These are phyloP conservation scores for Microascus cirrosus DNA, from an alignment of 2,329 filamentous ascomycete species.

Conservation along the genomic window DNA sequence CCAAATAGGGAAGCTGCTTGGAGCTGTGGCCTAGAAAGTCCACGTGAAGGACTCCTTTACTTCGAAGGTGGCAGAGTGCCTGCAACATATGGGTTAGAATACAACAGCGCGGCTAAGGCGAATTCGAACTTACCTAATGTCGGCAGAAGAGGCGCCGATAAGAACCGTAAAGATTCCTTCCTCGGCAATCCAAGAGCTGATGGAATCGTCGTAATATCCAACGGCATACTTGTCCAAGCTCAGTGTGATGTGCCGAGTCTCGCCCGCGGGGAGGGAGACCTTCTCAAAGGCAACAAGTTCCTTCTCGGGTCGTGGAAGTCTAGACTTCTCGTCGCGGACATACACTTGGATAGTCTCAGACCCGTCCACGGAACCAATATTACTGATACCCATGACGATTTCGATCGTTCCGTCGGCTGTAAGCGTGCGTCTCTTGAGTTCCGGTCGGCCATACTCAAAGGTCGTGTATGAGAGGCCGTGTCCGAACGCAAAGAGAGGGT, in stretches of 20 bases:
- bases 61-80: slow-evolving; percentile 38
- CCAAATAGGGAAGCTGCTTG: neutral
- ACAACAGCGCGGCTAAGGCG: neutral
- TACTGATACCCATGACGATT: slow-evolving; percentile 35
- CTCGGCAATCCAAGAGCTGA: slow-evolving; percentile 53
- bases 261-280: slow-evolving; percentile 44
- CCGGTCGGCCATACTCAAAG: slow-evolving; percentile 51
- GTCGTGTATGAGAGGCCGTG: slow-evolving; percentile 64
- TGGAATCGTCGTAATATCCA: slow-evolving; percentile 51
- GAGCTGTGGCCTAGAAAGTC: slow-evolving; percentile 36
- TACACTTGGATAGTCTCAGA: slow-evolving; percentile 60
- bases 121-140: slow-evolving; percentile 44
- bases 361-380: slow-evolving; percentile 44
- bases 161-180: slow-evolving; percentile 50
- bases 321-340: slow-evolving; percentile 49
- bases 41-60: slow-evolving; percentile 56
- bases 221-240: slow-evolving; percentile 37
- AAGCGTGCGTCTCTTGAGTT: slow-evolving; percentile 31
- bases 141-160: slow-evolving; percentile 49
- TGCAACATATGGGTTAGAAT: slow-evolving; percentile 16
- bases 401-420: slow-evolving; percentile 26
- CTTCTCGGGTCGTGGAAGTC: slow-evolving; percentile 56
- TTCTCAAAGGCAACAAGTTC: slow-evolving; percentile 62
- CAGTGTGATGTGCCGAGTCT: slow-evolving; percentile 37
- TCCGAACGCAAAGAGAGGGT: slow-evolving; percentile 60